A percentile compares a stretch with the other conserved stretches of the same genome.
These are phyloP conservation scores for Aspergillus sp. DNA, from an alignment of 2,329 filamentous ascomycete species.

Conservation along the genomic window DNA sequence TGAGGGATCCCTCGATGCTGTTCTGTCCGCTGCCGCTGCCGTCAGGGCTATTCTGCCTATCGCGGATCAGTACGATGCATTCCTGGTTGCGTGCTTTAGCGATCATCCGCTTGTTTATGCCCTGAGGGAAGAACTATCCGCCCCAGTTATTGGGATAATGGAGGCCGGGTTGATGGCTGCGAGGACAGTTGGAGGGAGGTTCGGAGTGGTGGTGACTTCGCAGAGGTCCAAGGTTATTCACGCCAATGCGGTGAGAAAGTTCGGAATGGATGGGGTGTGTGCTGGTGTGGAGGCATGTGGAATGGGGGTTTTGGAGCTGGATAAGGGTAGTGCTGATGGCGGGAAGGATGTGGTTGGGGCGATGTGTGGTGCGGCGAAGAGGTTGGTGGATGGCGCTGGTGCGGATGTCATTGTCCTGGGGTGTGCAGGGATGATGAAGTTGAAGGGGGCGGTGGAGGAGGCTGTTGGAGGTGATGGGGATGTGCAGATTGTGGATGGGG, in stretches of 20 bases:
- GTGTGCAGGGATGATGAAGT: conserved; percentile 53
- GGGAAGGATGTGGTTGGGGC: conserved; percentile 11
- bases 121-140: conserved; percentile 49
- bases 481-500: conserved; percentile 55
- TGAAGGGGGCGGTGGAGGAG: conserved; percentile 50
- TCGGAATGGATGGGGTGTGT: conserved; percentile 47
- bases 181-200: conserved; percentile 51
- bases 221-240: conserved; percentile 44
- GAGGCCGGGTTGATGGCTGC: conserved; percentile 54
- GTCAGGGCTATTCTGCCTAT: conserved; percentile 46
- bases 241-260: conserved; percentile 43
- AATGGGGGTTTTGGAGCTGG: conserved; percentile 50
- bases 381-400: conserved; percentile 41
- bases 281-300: conserved; percentile 47
- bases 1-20: conserved; percentile 53
- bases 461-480: conserved; percentile 47
- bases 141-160: conserved; percentile 55
- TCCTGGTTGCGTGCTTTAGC: conserved; percentile 54
- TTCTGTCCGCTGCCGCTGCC: conserved; percentile 53
- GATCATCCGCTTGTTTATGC: conserved; percentile 51
- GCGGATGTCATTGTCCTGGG: conserved; percentile 50
- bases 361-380: conserved; percentile 43
- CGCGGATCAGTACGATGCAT: conserved; percentile 48
- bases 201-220: conserved; percentile 50
- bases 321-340: conserved; percentile 23